Evolutionary conservation across 805 yeast genomes (phyloP).

Genomic region (Wickerhamiella occidentalis): DNA sequence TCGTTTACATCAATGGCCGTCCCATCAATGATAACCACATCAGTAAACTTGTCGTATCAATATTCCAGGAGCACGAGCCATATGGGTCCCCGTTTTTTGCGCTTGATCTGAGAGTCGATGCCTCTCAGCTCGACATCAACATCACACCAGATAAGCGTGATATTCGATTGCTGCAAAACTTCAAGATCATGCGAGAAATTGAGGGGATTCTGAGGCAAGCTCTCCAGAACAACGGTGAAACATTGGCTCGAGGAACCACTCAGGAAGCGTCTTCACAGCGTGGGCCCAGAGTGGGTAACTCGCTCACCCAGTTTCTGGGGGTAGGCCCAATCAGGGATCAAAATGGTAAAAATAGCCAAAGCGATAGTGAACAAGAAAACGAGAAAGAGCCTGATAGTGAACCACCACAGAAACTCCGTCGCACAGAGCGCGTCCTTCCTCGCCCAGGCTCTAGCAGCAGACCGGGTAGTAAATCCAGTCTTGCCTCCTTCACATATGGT

Average conservation of each 20-base stretch:
- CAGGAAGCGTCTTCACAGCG: constrained; percentile 14
- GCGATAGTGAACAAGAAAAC: neutral
- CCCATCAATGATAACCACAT: constrained; percentile 54
- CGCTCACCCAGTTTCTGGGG: neutral
- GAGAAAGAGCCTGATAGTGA: neutral
- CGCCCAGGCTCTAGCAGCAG: neutral
- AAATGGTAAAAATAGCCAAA: neutral
- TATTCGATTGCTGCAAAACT: constrained; percentile 56
- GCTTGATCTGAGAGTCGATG: constrained; percentile 43
- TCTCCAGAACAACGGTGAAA: constrained; percentile 33
- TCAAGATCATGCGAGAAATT: constrained; percentile 42
- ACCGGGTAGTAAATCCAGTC: neutral
- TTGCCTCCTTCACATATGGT: neutral
- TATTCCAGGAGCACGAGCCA: constrained; percentile 57
- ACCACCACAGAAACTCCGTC: neutral
- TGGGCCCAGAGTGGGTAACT: neutral
- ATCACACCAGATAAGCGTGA: constrained; percentile 85
- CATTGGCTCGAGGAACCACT: constrained; percentile 26
- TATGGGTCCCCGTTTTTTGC: constrained; percentile 63
- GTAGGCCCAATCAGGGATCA: constrained; percentile 1
- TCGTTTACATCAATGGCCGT: constrained; percentile 57
- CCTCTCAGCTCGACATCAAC: constrained; percentile 53
- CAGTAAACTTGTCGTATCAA: constrained; percentile 52
- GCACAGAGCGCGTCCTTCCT: neutral
- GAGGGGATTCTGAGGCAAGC: constrained; percentile 38